These are phyloP conservation scores for Colletotrichum zoysiae DNA, from an alignment of 2,329 filamentous ascomycete genomes.

Conservation along the genomic window DNA sequence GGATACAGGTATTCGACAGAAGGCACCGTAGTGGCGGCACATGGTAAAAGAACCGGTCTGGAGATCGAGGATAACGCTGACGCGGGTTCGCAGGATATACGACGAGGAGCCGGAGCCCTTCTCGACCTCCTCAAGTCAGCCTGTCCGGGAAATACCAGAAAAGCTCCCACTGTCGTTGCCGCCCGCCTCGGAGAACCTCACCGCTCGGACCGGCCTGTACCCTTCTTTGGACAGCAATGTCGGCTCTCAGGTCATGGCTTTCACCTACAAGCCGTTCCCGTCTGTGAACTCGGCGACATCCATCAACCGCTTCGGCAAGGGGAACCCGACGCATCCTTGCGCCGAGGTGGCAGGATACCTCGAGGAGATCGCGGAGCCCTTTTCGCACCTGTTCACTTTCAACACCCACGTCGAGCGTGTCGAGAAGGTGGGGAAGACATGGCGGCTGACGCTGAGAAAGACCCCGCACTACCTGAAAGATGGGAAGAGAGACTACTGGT, in stretches of 20 bases:
- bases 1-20: conserved; percentile 69
- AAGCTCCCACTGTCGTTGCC: conserved; percentile 54
- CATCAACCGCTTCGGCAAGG: conserved; percentile 58
- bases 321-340: conserved; percentile 65
- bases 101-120: conserved; percentile 56
- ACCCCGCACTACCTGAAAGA: conserved; percentile 54
- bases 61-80: conserved; percentile 54
- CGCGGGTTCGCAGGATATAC: conserved; percentile 59
- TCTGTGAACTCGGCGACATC: conserved; percentile 51
- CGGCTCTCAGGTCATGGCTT: conserved; percentile 66
- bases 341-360: conserved; percentile 56
- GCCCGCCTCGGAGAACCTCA: conserved; percentile 51
- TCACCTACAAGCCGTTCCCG: conserved; percentile 64
- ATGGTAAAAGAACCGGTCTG: conserved; percentile 56
- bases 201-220: conserved; percentile 50
- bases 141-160: conserved; percentile 56
- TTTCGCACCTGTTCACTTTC: conserved; percentile 59
- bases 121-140: conserved; percentile 56
- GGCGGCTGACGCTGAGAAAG: conserved; percentile 62
- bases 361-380: conserved; percentile 64
- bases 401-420: conserved; percentile 70
- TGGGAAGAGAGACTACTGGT: conserved; percentile 55
- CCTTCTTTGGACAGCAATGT: conserved; percentile 70
- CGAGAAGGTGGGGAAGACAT: conserved; percentile 58
- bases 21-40: conserved; percentile 67